Evolutionary conservation across 2,329 filamentous ascomycete genomes (phyloP).

Genomic region (Exophiala sideris): DNA sequence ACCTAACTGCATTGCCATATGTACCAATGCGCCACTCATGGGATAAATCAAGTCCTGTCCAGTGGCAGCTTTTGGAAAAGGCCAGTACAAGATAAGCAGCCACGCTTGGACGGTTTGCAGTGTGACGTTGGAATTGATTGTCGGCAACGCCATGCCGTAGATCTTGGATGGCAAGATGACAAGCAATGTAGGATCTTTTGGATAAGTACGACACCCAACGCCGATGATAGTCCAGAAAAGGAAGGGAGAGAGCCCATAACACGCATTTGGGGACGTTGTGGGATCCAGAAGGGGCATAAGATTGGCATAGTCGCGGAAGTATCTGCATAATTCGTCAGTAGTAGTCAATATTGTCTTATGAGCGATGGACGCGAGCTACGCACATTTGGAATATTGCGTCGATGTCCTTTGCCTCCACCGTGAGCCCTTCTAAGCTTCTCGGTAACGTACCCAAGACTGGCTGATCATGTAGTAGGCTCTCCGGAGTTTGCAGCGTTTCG

Average conservation of each 20-base stretch:
- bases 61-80: conserved; percentile 36
- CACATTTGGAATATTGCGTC: conserved; percentile 39
- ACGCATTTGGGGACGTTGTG: conserved; percentile 65
- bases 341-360: too few relatives aligned
- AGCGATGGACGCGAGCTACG: background rate
- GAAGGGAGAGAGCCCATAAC: conserved; percentile 72
- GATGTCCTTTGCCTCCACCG: conserved; percentile 34
- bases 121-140: conserved; percentile 32
- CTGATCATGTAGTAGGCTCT: conserved; percentile 25
- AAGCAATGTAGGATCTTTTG: conserved; percentile 39
- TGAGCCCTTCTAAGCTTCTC: conserved; percentile 33
- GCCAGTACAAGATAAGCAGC: conserved; percentile 40
- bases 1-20: conserved; percentile 43
- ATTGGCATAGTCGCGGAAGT: conserved; percentile 37
- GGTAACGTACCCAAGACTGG: conserved; percentile 29
- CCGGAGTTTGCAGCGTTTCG: conserved; percentile 27
- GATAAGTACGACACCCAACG: conserved; percentile 37
- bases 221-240: conserved; percentile 72
- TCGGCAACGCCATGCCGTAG: conserved; percentile 35
- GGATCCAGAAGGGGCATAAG: conserved; percentile 41
- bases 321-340: conserved; percentile 29
- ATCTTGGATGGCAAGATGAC: conserved; percentile 35
- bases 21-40: conserved; percentile 38
- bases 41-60: conserved; percentile 37
- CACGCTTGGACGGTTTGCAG: conserved; percentile 39